Evolutionary conservation across 2,329 filamentous ascomycete genomes (phyloP), one percentile per base, ranked within the genome.

Genomic region (Fusarium annulatum): DNA sequence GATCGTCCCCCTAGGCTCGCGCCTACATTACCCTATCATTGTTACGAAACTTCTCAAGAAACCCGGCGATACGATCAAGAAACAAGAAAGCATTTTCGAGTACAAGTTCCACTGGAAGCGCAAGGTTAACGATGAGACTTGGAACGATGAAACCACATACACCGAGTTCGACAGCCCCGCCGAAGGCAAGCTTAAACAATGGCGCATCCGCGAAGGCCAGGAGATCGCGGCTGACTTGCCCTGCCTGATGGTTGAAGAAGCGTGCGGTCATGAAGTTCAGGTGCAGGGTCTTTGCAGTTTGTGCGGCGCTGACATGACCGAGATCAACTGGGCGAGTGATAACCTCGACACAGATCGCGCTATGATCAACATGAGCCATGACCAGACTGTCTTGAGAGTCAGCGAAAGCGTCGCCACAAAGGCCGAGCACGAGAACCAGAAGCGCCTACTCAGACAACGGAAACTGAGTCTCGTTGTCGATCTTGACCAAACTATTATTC

Each of bases 401-500:
- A 98, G 95, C 82, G 87, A 91, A 77, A 88, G 89, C 67, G 94
- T 97, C 79, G 96, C 96, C 19, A 90, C 90, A 55, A 91, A 90
- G 74, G 92, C 94, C 64, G 96, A 98, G 82, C 91, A 95, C 80
- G 93, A 97, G 76, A 89, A 94, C 19, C 97, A 98, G 85, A 89
- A 91, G 69, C 91, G 96, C 26, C 86, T 99, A 46, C 86, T 99
- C 48, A 88, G 91, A 67, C 90, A 93, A 70, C 90, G 93, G 76
- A 97, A 97, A 84, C 88, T 99, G 49, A 97, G 94, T 51, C 88
- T 99, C 49, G 96, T 99, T 33, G 96, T 99, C 76, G 96, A 99
- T 86, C 87, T 99, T 61, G 96, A 99, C 81, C 96, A 98, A 85
- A 99, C 96, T 64, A 96, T 99, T 78, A 99, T 99, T 75, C 96